Percentiles rank a stretch among this genome's conserved stretches.
These are phyloP conservation scores for Metschnikowia kofuensis DNA, from an alignment of 805 yeast genomes.

Conservation along the genomic window DNA sequence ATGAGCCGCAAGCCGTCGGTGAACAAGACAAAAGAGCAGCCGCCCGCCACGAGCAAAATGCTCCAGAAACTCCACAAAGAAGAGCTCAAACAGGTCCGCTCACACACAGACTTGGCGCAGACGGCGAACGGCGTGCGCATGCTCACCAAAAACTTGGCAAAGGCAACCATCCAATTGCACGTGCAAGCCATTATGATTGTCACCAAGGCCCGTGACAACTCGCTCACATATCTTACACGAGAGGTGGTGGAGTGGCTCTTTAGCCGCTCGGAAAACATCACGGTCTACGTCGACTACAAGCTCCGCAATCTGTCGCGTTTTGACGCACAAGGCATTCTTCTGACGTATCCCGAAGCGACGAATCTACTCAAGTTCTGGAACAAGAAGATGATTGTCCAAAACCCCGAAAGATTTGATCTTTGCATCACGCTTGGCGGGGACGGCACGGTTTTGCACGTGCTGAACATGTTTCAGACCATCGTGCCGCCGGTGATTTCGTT, in stretches of 20 bases:
- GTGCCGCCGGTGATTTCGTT: constrained; percentile 48
- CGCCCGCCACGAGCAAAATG: constrained; percentile 15
- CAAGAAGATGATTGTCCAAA: constrained; percentile 47
- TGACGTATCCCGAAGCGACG: constrained; percentile 45
- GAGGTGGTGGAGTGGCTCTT: constrained; percentile 80
- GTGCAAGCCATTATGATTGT: constrained; percentile 73
- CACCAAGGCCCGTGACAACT: constrained; percentile 86
- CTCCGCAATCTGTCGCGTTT: constrained; percentile 63
- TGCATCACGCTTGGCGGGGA: constrained; percentile 47
- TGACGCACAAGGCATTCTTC: constrained; percentile 50
- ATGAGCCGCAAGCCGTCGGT: constrained; percentile 8
- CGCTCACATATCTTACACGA: constrained; percentile 69
- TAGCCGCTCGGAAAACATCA: constrained; percentile 30
- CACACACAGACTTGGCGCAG: constrained; percentile 74
- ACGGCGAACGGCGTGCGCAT: constrained; percentile 79
- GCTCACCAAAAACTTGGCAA: constrained; percentile 66
- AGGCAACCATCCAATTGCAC: constrained; percentile 68
- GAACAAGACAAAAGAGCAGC: constrained; percentile 6
- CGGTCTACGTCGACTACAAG: constrained; percentile 72
- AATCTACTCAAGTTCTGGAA: constrained; percentile 66
- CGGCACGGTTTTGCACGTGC: constrained; percentile 44
- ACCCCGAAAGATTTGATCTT: constrained; percentile 42
- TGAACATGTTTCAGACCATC: constrained; percentile 41
- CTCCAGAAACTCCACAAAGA: constrained; percentile 30
- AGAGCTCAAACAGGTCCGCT: constrained; percentile 52